These are phyloP conservation scores for Chrysanthemum seticuspe DNA, from an alignment of 129 eudicot genomes.

Conservation along the genomic window DNA sequence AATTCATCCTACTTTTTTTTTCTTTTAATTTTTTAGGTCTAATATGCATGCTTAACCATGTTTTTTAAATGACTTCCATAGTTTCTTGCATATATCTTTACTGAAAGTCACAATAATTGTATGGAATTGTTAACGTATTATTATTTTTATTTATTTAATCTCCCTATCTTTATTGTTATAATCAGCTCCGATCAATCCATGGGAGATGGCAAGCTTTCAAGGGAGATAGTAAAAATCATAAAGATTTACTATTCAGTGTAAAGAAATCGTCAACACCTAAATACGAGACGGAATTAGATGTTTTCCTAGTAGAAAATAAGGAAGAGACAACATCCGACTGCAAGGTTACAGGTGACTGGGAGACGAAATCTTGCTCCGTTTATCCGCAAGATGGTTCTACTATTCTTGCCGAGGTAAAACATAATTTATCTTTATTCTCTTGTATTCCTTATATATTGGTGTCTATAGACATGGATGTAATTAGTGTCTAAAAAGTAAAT, in stretches of 20 bases:
- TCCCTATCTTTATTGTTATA: background rate
- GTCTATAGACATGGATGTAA: background rate
- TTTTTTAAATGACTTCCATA: background rate
- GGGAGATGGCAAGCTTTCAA: slow-evolving; percentile 49
- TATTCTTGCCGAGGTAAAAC: slow-evolving; percentile 35
- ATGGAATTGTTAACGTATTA: background rate
- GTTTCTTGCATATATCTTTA: too few relatives aligned
- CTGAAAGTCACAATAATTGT: background rate
- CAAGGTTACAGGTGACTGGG: slow-evolving; percentile 41
- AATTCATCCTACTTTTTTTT: background rate
- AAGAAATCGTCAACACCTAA: slow-evolving; percentile 31
- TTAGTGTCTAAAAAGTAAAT: background rate
- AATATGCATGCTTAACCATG: background rate
- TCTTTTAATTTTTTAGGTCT: background rate
- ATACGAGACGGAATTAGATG: slow-evolving; percentile 33
- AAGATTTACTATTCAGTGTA: slow-evolving; percentile 40
- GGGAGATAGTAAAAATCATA: slow-evolving; percentile 37
- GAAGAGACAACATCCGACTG: slow-evolving; percentile 31
- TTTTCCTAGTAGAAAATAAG: slow-evolving; percentile 36
- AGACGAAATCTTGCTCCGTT: slow-evolving; percentile 38
- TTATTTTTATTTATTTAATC: background rate
- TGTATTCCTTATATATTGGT: background rate
- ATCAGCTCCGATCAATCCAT: slow-evolving; percentile 37
- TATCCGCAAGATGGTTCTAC: slow-evolving; percentile 33
- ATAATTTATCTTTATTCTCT: background rate